phyloP scores from a whole-genome alignment of 163 green algal species.

The Coccomyxa subellipsoidea region DNA sequence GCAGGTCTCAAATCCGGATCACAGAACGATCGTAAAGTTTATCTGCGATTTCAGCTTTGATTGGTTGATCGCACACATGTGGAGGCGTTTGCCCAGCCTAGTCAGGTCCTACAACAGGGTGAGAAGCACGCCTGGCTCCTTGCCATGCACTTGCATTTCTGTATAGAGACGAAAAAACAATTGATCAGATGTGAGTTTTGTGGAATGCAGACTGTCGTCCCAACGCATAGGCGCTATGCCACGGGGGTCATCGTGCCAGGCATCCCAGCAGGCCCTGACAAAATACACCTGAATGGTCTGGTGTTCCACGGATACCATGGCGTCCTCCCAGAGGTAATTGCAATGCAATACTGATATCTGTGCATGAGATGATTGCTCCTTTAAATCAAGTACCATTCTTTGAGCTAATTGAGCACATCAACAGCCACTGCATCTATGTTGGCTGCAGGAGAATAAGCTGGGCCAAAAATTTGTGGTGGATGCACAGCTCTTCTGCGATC shows the following conservation, averaged over 20 bases:
- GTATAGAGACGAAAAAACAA: too few species aligned
- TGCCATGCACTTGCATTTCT: background rate
- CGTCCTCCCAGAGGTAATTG: slow-evolving; percentile 55
- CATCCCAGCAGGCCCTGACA: slow-evolving; percentile 34
- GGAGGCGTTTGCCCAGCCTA: background rate
- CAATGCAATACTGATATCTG: background rate
- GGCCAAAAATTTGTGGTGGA: slow-evolving; percentile 86
- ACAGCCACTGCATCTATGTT: background rate
- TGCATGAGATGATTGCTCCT: too few species aligned
- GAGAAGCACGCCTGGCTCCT: background rate
- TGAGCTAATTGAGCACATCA: background rate
- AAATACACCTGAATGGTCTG: slow-evolving; percentile 64
- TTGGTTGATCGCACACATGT: background rate
- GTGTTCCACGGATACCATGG: slow-evolving; percentile 81
- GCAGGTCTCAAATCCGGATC: too few species aligned
- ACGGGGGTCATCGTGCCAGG: background rate
- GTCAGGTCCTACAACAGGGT: background rate
- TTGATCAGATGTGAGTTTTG: background rate
- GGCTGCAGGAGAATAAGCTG: slow-evolving; percentile 62
- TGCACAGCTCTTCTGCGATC: slow-evolving; percentile 47
- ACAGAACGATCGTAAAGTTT: background rate
- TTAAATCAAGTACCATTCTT: background rate
- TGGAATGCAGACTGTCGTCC: background rate
- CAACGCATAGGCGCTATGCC: background rate
- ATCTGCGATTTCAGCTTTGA: background rate